Evolutionary conservation across 2,329 filamentous ascomycete genomes (phyloP).

Genomic region (Akanthomyces lecanii): DNA sequence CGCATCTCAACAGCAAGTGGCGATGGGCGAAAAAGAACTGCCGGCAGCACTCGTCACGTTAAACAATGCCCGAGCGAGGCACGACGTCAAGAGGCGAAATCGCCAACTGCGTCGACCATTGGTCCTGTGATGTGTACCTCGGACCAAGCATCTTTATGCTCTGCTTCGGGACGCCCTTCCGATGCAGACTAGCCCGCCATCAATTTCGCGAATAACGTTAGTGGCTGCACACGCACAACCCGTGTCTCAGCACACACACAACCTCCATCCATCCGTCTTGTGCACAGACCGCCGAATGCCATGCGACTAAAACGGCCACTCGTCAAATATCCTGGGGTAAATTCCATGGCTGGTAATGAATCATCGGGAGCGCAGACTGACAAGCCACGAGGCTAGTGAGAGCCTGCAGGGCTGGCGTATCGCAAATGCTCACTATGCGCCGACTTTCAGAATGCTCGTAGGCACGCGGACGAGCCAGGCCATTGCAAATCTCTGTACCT

Average conservation of each 20-base stretch:
- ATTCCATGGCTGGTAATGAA: background rate
- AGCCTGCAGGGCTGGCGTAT: background rate
- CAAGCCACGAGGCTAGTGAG: background rate
- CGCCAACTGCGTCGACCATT: background rate
- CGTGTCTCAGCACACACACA: constrained; percentile 1
- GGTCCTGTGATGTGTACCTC: background rate
- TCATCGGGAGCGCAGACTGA: background rate
- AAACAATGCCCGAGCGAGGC: background rate
- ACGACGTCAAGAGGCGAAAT: too few species aligned
- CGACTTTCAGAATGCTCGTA: background rate
- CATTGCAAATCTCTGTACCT: too few species aligned
- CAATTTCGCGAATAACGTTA: too few species aligned
- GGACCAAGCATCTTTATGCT: background rate
- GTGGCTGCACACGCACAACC: too few species aligned
- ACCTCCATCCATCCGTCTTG: background rate
- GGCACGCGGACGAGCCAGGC: too few species aligned
- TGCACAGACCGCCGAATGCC: constrained; percentile 5
- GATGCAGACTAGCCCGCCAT: background rate
- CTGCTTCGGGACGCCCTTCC: background rate
- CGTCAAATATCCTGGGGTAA: constrained; percentile 1
- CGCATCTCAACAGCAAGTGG: too few species aligned
- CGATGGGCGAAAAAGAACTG: background rate
- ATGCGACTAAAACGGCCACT: background rate
- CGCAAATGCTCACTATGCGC: background rate
- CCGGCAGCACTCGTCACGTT: background rate